Evolutionary conservation across 2,329 filamentous ascomycete species (phyloP), one percentile per base, ranked within the genome.

Genomic region (Colletotrichum eleusines): DNA sequence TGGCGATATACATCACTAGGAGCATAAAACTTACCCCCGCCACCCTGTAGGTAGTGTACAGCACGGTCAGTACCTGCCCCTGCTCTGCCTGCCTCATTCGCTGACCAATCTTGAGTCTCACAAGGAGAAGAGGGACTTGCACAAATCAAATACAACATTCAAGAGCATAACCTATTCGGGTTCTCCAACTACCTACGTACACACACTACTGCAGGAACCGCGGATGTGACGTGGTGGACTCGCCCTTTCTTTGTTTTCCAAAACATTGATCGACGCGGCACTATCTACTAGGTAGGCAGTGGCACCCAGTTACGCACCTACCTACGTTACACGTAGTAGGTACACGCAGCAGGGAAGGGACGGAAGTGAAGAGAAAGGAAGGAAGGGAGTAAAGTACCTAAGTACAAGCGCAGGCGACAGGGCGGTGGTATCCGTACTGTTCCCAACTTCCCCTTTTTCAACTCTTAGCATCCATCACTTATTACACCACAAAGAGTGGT

Each of bases 131-230:
- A 28, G 44, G 14, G 20, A 31, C n/a, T 63, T 63, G 61, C 60
- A 64, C 60, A 64, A 58, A 58, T 28, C 40, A 50, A 40, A 62
- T 61, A 69, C 38, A 54, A 48, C 28, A 40, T 28, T n/a, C 3
- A 5, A 11, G 16, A 20, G 51, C 61, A 53, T 59, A 58, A 46
- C 57, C 42, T 4, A 16, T 40, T 40, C 14, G 38, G 38, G 14
- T n/a, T 35, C 31, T 26, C 5, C n/a, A 38, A 62, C 69, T 71
- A n/a, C n/a, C n/a, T n/a, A n/a, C n/a, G n/a, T n/a, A n/a, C n/a
- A n/a, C n/a, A n/a, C n/a, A n/a, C n/a, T n/a, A 68, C 68, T 71
- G 69, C 69, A 71, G 69, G 69, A 68, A 71, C 69, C 54, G 55
- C 58, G 12, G 51, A 63, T 5, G 40, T 42, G 16, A 18, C 16